Evolutionary conservation across 75 land plant genomes (phyloP).

Genomic region (Adiantum capillusveneris): DNA sequence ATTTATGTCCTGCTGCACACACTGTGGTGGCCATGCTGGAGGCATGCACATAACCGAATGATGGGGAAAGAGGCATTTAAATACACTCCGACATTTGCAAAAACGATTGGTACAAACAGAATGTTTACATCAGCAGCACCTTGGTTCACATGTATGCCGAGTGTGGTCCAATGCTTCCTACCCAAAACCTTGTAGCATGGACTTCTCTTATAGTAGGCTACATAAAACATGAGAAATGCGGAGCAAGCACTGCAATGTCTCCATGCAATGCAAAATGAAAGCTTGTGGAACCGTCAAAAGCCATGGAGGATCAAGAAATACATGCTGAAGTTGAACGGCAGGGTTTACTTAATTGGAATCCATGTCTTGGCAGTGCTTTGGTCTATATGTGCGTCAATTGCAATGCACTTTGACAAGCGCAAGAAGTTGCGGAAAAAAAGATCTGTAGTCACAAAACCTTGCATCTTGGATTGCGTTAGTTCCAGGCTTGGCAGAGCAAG

Average conservation of each 20-base stretch:
- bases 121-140: neutral
- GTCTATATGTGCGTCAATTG: conserved; percentile 12
- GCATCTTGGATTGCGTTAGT: conserved; percentile 23
- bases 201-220: neutral
- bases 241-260: conserved; percentile 1
- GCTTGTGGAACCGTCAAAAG: neutral
- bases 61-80: no score
- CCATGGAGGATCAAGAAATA: neutral
- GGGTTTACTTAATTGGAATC: conserved; percentile 16
- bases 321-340: neutral
- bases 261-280: neutral
- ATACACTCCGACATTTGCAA: no score
- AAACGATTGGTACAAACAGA: no score
- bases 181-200: neutral
- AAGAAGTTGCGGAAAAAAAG: conserved; percentile 4
- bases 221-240: neutral
- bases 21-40: no score
- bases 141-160: conserved; percentile 18
- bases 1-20: no score
- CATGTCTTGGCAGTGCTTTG: conserved; percentile 20
- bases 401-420: neutral
- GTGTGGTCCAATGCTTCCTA: conserved; percentile 18
- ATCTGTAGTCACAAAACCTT: neutral
- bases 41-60: no score
- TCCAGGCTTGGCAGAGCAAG: conserved; percentile 15